Conservation (phyloP, 768 basidiomycete genomes). For the Nidula microcarpa region DNA sequence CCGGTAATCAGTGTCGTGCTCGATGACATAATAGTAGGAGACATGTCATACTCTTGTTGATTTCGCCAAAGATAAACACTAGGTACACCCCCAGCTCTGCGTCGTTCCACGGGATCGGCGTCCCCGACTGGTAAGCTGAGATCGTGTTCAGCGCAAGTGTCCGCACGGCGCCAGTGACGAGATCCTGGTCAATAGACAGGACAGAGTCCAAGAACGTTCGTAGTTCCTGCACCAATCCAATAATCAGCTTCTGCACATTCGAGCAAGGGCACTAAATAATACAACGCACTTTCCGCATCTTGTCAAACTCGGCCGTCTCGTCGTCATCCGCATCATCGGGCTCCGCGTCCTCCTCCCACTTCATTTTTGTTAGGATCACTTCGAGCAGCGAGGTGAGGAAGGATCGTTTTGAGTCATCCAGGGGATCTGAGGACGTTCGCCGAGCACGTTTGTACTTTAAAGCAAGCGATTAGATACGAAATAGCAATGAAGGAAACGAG, state of each 20-base stretch:
- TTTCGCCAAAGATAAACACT: constrained; percentile 91
- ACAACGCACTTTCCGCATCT: constrained; percentile 70
- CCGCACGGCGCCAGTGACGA: constrained; percentile 77
- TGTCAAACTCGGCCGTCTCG: constrained; percentile 77
- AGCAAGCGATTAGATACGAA: constrained; percentile 2
- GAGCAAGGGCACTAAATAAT: background rate
- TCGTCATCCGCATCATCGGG: constrained; percentile 87
- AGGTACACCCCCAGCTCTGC: constrained; percentile 93
- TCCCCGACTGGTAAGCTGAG: constrained; percentile 60
- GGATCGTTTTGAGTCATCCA: constrained; percentile 63
- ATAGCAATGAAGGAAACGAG: background rate
- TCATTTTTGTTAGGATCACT: constrained; percentile 83
- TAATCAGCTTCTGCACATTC: background rate
- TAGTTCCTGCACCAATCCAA: constrained; percentile 57
- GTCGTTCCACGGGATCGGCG: constrained; percentile 81
- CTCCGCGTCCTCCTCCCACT: constrained; percentile 82
- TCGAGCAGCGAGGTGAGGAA: constrained; percentile 79
- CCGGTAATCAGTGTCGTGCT: background rate
- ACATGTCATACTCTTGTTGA: constrained; percentile 71
- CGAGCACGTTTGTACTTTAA: constrained; percentile 75
- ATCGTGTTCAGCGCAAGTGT: constrained; percentile 74
- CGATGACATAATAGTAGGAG: background rate
- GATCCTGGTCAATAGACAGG: constrained; percentile 77
- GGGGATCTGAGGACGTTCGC: constrained; percentile 55
- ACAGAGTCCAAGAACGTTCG: constrained; percentile 85